Conservation (phyloP, 1,284 basidiomycete species). For the Microbotryomycetes sp. region DNA sequence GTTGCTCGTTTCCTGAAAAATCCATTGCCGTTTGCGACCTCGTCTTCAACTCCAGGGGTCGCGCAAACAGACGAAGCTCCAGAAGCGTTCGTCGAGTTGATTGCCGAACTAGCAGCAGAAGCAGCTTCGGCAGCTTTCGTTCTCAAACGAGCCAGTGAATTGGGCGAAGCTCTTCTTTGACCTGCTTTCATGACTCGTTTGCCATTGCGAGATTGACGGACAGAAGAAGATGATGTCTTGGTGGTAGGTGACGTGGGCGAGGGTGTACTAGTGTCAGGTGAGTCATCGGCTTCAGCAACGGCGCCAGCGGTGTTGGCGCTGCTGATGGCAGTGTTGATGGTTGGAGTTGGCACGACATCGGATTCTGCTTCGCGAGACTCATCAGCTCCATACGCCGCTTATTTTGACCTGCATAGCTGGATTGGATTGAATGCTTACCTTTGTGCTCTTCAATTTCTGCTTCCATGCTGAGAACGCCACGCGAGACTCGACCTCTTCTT, state of each 20-base stretch:
- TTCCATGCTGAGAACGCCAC: conserved; percentile 22
- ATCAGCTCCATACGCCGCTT: neutral
- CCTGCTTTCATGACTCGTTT: conserved; percentile 34
- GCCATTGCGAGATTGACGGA: conserved; percentile 2
- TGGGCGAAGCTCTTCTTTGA: conserved; percentile 35
- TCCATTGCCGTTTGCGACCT: neutral
- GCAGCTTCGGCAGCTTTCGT: conserved; percentile 14
- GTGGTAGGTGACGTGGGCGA: conserved; percentile 9
- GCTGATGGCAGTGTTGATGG: neutral
- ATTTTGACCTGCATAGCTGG: neutral
- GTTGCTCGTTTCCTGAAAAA: neutral
- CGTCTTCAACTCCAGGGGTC: neutral
- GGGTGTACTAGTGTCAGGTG: neutral
- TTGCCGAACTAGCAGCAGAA: conserved; percentile 7
- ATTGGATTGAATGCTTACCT: conserved; percentile 11
- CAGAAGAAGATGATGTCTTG: no score
- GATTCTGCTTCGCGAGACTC: neutral
- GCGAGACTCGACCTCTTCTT: conserved; percentile 20
- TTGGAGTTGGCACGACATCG: neutral
- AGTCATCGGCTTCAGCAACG: neutral
- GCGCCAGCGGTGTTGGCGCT: neutral
- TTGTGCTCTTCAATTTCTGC: conserved; percentile 22
- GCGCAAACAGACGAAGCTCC: conserved; percentile 6
- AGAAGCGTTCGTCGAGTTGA: conserved; percentile 7
- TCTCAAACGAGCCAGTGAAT: conserved; percentile 23